phyloP scores from a whole-genome alignment of 257 asterid genomes.

The Nicotiana noctiflora region DNA sequence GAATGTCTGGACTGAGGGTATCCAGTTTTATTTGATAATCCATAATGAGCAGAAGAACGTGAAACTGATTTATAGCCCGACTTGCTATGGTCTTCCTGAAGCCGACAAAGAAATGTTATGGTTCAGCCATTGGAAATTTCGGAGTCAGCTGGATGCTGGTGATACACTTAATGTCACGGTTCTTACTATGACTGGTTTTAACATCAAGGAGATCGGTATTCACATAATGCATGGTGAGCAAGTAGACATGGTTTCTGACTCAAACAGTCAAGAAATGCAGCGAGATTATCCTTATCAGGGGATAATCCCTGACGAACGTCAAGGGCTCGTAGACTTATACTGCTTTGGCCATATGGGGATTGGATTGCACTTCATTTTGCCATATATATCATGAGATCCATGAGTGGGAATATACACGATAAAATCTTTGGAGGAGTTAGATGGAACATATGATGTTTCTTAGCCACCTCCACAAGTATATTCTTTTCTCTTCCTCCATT shows the following conservation, averaged over 20 bases:
- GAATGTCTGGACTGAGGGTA: not conserved
- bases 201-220: not conserved
- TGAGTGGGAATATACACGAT: not conserved
- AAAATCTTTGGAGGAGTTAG: not conserved
- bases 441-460: not conserved
- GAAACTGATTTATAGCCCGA: not conserved
- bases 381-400: not conserved
- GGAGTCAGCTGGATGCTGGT: slow-evolving; percentile 3
- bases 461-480: not conserved
- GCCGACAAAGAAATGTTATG: not conserved
- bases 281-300: not conserved
- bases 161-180: not conserved
- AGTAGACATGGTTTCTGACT: not conserved
- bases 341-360: not conserved
- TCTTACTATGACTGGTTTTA: not conserved
- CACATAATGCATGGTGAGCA: not conserved
- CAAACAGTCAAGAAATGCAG: not conserved
- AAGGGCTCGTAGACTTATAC: not conserved
- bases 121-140: not conserved
- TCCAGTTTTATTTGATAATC: not conserved
- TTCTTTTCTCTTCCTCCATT: not conserved
- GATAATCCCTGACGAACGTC: not conserved
- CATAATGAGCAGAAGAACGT: not conserved
- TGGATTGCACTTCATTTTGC: not conserved
- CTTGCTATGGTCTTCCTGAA: not conserved